Evolutionary conservation across 352 stramenopile species (phyloP).

Genomic region (Phytophthora podocarpi): DNA sequence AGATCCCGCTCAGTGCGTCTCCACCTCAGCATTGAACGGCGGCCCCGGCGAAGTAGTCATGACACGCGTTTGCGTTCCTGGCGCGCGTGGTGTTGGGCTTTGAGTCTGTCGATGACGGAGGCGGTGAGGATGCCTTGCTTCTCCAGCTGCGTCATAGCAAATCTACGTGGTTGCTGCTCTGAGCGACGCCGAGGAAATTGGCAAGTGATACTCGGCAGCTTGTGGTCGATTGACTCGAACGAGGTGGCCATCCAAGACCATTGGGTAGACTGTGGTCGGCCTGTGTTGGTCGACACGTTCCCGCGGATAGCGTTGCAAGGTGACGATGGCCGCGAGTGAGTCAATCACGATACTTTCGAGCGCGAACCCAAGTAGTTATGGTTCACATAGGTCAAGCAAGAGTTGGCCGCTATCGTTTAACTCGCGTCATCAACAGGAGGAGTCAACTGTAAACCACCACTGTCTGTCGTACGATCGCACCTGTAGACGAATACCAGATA

Average conservation of each 20-base stretch:
- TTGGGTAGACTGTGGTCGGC: conserved; percentile 11
- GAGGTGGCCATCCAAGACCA: neutral
- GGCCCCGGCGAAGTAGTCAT: conserved; percentile 10
- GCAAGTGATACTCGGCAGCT: conserved; percentile 23
- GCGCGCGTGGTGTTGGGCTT: conserved; percentile 10
- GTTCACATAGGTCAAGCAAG: no score
- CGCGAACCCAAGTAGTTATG: neutral
- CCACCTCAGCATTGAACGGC: conserved; percentile 13
- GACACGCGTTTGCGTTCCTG: neutral
- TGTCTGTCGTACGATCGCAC: no score
- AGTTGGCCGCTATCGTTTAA: no score
- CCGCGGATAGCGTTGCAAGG: conserved; percentile 5
- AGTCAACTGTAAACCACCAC: neutral
- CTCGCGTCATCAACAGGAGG: conserved; percentile 11
- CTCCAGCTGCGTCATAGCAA: conserved; percentile 8
- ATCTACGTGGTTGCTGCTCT: conserved; percentile 1
- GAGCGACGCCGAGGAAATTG: conserved; percentile 15
- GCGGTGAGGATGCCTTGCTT: neutral
- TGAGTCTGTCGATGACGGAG: conserved; percentile 20
- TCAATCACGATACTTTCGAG: conserved; percentile 5
- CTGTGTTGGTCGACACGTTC: neutral
- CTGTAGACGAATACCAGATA: no score
- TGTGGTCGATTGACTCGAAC: conserved; percentile 1
- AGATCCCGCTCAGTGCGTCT: conserved; percentile 3
- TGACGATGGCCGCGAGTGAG: neutral